These are phyloP conservation scores for Phallus indusiatus DNA, from an alignment of 768 basidiomycete genomes.

Conservation along the genomic window DNA sequence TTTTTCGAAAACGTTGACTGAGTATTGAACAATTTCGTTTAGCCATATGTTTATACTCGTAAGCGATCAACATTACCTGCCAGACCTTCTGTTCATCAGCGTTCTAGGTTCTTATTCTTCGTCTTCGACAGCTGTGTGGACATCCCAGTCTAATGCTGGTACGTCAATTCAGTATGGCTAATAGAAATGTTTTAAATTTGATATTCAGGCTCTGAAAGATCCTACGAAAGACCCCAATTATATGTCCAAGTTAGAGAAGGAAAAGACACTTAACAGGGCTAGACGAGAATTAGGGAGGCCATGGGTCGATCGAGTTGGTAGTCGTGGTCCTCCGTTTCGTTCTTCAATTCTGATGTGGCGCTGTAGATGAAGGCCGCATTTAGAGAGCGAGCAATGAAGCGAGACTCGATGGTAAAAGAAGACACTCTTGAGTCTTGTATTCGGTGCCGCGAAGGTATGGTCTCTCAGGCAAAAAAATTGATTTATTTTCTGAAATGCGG, in stretches of 20 bases:
- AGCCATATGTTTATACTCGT: slow-evolving; percentile 44
- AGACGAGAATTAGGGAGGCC: slow-evolving; percentile 2
- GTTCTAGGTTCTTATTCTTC: slow-evolving; percentile 57
- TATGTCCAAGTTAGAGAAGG: slow-evolving; percentile 4
- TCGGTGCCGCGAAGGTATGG: slow-evolving; percentile 55
- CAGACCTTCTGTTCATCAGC: neutral
- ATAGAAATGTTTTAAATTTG: neutral
- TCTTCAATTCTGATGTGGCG: neutral
- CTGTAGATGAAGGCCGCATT: slow-evolving; percentile 3
- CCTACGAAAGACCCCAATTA: slow-evolving; percentile 2
- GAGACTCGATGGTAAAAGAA: neutral
- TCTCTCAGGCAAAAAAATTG: neutral
- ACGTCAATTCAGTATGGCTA: slow-evolving; percentile 14
- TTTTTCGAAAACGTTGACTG: neutral
- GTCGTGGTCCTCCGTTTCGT: neutral
- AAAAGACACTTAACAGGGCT: neutral
- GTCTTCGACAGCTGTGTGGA: slow-evolving; percentile 64
- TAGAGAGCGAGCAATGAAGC: slow-evolving; percentile 1
- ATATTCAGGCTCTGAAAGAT: neutral
- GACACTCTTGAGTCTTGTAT: slow-evolving; percentile 31
- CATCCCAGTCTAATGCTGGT: slow-evolving; percentile 67
- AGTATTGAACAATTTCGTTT: neutral
- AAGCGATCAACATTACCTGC: slow-evolving; percentile 4
- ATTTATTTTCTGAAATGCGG: neutral
- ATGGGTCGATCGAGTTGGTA: neutral